A percentile compares a stretch with the other conserved stretches of the same genome.
phyloP scores from a whole-genome alignment of 1,284 basidiomycete genomes.

The Moesziomyces globuligerus region DNA sequence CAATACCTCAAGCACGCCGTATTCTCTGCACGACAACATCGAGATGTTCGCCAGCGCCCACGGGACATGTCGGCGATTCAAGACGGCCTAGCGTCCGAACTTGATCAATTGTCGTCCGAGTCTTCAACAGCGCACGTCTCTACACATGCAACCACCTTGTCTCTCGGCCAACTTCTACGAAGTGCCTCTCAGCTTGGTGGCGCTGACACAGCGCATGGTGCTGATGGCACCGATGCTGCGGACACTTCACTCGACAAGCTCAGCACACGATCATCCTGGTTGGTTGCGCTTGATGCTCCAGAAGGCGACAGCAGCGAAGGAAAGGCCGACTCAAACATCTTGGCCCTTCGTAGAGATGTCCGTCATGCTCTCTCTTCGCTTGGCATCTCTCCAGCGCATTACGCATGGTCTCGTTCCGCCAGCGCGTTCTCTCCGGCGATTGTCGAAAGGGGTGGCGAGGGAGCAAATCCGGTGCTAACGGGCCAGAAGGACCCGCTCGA shows the following conservation, averaged over 20 bases:
- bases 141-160: constrained; percentile 7
- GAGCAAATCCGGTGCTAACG: background rate
- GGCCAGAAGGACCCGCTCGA: constrained; percentile 8
- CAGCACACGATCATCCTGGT: constrained; percentile 1
- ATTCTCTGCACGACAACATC: background rate
- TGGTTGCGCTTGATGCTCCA: background rate
- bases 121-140: constrained; percentile 6
- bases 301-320: background rate
- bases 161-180: constrained; percentile 12
- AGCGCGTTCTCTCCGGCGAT: background rate
- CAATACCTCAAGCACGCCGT: constrained; percentile 7
- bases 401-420: constrained; percentile 11
- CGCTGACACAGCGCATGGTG: too few species aligned
- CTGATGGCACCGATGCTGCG: too few species aligned
- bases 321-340: background rate
- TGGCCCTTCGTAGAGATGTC: constrained; percentile 16
- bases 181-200: background rate
- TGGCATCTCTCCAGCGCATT: constrained; percentile 8
- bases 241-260: background rate
- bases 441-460: background rate
- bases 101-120: background rate
- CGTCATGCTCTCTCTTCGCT: constrained; percentile 19
- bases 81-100: background rate
- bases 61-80: too few species aligned
- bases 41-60: background rate